Conservation (phyloP, 208 protist species). For the Trypanosoma vivax region DNA sequence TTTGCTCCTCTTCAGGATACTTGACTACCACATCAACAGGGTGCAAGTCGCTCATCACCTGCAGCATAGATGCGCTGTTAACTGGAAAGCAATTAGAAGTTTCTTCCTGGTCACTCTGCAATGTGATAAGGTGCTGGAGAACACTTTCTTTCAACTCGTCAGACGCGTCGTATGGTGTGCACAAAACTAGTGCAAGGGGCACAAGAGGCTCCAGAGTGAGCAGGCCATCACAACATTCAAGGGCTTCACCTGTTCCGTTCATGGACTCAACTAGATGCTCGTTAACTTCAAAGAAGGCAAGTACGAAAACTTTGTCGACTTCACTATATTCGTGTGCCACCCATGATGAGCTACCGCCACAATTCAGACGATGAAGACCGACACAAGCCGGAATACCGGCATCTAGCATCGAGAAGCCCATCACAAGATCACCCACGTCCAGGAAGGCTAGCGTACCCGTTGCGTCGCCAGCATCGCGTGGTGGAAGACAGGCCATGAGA, state of each 20-base stretch:
- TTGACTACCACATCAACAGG: too few relatives aligned
- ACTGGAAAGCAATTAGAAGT: conserved; percentile 15
- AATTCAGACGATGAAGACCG: conserved; percentile 50
- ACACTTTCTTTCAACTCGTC: conserved; percentile 55
- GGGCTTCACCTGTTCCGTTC: conserved; percentile 1
- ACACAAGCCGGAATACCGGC: conserved; percentile 76
- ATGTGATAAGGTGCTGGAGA: conserved; percentile 61
- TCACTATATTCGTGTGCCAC: conserved; percentile 54
- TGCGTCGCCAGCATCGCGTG: conserved; percentile 22
- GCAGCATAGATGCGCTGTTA: too few relatives aligned
- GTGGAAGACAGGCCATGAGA: conserved; percentile 64
- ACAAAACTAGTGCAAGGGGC: conserved; percentile 73
- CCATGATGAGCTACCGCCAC: conserved; percentile 17
- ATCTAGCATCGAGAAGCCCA: conserved; percentile 78
- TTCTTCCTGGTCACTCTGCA: conserved; percentile 67
- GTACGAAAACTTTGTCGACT: conserved; percentile 38
- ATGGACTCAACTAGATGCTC: conserved; percentile 33
- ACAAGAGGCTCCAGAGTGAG: conserved; percentile 60
- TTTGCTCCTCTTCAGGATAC: too few relatives aligned
- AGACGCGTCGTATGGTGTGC: conserved; percentile 31
- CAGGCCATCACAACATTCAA: conserved; percentile 62
- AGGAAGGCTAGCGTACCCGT: conserved; percentile 52
- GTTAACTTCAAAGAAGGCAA: conserved; percentile 69
- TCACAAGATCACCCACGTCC: conserved; percentile 68
- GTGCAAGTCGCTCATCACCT: too few relatives aligned